A percentile compares a stretch with the other conserved stretches of the same genome.
These are phyloP conservation scores for Acanthamoeba polyphaga DNA, from an alignment of 208 protist genomes.

Conservation along the genomic window DNA sequence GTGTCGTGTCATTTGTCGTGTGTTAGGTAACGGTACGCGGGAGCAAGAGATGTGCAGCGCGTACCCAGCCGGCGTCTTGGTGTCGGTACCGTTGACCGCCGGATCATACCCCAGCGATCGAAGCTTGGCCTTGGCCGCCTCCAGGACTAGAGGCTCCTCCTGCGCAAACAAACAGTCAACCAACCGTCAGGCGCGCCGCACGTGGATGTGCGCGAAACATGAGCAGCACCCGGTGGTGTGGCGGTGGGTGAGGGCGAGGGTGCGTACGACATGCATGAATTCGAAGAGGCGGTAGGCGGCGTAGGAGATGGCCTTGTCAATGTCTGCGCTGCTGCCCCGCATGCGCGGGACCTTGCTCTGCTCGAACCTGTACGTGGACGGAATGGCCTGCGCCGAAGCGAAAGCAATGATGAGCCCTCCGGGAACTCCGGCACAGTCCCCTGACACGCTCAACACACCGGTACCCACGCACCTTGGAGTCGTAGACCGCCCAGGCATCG, in stretches of 20 bases:
- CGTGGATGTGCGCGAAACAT: background rate
- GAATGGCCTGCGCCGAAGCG: background rate
- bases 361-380: background rate
- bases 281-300: background rate
- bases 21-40: too few relatives aligned
- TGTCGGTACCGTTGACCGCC: background rate
- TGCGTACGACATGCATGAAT: background rate
- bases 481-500: background rate
- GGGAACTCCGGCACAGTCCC: too few relatives aligned
- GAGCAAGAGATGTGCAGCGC: background rate
- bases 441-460: background rate
- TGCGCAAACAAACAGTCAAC: background rate
- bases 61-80: background rate
- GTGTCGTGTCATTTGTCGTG: too few relatives aligned
- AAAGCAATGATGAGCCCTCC: too few relatives aligned
- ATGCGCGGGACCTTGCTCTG: background rate
- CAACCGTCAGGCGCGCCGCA: too few relatives aligned
- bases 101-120: background rate
- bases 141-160: background rate
- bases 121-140: background rate
- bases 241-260: too few relatives aligned
- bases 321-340: background rate
- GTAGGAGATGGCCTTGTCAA: background rate
- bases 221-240: too few relatives aligned
- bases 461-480: background rate